Conservation (phyloP, 495 filamentous ascomycete genomes). For the Hyaloscypha bicolor region DNA sequence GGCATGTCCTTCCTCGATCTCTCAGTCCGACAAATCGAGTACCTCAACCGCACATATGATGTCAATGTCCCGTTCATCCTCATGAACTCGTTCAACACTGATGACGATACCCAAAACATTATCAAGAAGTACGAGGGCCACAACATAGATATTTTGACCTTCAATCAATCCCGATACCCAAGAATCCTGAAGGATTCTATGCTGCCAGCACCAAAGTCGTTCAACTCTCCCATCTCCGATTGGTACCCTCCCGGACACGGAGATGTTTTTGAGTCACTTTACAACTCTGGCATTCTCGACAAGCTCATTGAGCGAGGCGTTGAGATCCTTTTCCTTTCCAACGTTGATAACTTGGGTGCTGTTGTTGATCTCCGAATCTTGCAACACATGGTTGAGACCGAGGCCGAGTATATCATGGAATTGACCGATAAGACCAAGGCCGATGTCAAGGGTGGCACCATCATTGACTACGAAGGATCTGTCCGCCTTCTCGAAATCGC, state of each 20-base stretch:
- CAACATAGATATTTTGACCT: constrained; percentile 98
- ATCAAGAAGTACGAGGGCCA: constrained; percentile 99
- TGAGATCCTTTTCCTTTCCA: constrained; percentile 98
- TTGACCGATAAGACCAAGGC: constrained; percentile 99
- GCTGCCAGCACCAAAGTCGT: constrained; percentile 90
- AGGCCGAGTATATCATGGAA: constrained; percentile 99
- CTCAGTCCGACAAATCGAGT: constrained; percentile 98
- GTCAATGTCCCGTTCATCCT: constrained; percentile 98
- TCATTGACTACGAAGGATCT: constrained; percentile 98
- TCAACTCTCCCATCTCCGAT: constrained; percentile 85
- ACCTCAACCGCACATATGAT: constrained; percentile 95
- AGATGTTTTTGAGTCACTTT: constrained; percentile 99
- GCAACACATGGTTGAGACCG: constrained; percentile 97
- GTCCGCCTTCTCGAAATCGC: constrained; percentile 97
- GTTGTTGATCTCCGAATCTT: constrained; percentile 97
- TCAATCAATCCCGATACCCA: constrained; percentile 99
- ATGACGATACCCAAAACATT: constrained; percentile 96
- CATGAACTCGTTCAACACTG: constrained; percentile 99
- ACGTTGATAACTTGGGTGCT: constrained; percentile 97
- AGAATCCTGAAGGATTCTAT: constrained; percentile 98
- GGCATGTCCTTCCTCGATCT: constrained; percentile 99
- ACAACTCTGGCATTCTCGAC: constrained; percentile 98
- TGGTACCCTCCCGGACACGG: constrained; percentile 99
- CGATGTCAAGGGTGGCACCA: constrained; percentile 99
- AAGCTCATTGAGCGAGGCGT: constrained; percentile 92